A percentile compares a stretch with the other conserved stretches of the same genome.
Evolutionary conservation across 192 early-diverging fungal species (phyloP).

Genomic region (Coemansia sp.): DNA sequence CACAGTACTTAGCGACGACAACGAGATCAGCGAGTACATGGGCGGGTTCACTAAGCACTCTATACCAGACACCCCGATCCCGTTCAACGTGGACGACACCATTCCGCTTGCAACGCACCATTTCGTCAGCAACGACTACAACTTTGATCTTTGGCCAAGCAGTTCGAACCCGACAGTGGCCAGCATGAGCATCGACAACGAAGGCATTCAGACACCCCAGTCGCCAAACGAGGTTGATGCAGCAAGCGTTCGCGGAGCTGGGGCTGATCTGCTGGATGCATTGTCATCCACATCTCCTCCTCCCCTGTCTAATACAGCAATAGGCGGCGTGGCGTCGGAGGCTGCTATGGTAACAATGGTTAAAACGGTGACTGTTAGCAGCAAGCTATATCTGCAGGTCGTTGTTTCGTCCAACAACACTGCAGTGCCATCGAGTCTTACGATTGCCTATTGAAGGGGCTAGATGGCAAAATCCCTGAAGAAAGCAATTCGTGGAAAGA

Average conservation of each 20-base stretch:
- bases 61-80: conserved; percentile 17
- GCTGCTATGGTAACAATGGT: conserved; percentile 16
- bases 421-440: conserved; percentile 36
- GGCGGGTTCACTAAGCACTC: conserved; percentile 23
- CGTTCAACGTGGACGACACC: conserved; percentile 32
- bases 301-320: background rate
- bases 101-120: conserved; percentile 28
- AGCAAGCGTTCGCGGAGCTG: conserved; percentile 6
- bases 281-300: background rate
- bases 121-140: conserved; percentile 14
- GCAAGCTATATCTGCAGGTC: conserved; percentile 34
- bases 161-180: conserved; percentile 25
- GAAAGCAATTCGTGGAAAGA: too few species aligned
- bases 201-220: conserved; percentile 9
- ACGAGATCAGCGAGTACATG: conserved; percentile 30
- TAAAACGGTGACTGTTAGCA: conserved; percentile 34
- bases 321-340: background rate
- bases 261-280: background rate
- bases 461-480: too few species aligned
- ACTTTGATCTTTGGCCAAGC: conserved; percentile 43
- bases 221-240: conserved; percentile 17
- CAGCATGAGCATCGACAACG: conserved; percentile 13
- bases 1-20: conserved; percentile 38
- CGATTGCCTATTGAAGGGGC: conserved; percentile 20
- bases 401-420: conserved; percentile 48